These are phyloP conservation scores for Hyaloscypha finlandica DNA, from an alignment of 495 filamentous ascomycete genomes.

Conservation along the genomic window DNA sequence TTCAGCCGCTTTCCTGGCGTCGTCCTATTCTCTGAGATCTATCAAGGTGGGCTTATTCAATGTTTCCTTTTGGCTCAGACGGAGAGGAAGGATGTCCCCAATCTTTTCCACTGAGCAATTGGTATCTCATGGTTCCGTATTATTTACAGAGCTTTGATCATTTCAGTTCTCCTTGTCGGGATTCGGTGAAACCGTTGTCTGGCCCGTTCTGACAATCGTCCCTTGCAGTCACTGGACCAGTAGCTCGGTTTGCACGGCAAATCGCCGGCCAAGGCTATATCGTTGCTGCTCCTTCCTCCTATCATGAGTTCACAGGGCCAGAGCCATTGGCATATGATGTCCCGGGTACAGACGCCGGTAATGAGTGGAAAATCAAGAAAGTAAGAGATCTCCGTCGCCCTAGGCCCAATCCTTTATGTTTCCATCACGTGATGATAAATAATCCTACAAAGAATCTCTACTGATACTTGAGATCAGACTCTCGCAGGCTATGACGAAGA, in stretches of 20 bases:
- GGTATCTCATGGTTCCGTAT: not conserved
- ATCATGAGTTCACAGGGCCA: slow-evolving; percentile 90
- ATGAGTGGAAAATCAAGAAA: slow-evolving; percentile 81
- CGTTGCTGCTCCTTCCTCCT: slow-evolving; percentile 84
- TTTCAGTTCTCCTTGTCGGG: not conserved
- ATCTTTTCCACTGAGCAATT: not conserved
- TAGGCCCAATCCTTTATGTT: not conserved
- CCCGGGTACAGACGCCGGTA: slow-evolving; percentile 84
- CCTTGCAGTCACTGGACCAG: slow-evolving; percentile 81
- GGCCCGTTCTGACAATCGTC: not conserved
- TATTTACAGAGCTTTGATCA: not conserved
- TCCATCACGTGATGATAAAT: not conserved
- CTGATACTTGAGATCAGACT: slow-evolving; percentile 49
- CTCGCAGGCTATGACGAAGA: slow-evolving; percentile 90
- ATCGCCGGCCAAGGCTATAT: slow-evolving; percentile 95
- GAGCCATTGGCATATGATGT: slow-evolving; percentile 85
- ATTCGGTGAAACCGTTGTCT: not conserved
- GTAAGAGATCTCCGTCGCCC: slow-evolving; percentile 20
- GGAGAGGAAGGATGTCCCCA: not conserved
- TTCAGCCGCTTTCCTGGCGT: slow-evolving; percentile 80
- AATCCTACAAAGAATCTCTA: not conserved
- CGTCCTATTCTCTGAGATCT: slow-evolving; percentile 92
- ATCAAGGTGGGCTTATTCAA: slow-evolving; percentile 70
- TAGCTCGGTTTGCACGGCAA: slow-evolving; percentile 86
- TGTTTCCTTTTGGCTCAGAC: not conserved